Evolutionary conservation across 1,139 yeast species (phyloP).

Genomic region (Diutina siamensis): DNA sequence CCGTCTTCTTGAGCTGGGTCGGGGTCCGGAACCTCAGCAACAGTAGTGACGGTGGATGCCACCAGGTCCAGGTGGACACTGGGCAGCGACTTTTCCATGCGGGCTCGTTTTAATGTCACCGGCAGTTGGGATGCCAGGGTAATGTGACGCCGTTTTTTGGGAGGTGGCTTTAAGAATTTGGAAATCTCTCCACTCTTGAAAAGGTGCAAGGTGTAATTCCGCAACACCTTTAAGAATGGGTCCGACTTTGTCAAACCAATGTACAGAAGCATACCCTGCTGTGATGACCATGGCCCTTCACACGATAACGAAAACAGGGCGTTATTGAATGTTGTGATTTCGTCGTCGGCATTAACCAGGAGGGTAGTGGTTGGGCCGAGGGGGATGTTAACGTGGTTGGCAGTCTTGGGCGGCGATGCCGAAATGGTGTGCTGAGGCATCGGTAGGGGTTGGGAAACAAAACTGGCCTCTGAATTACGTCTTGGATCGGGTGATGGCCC

Average conservation of each 20-base stretch:
- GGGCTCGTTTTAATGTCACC: not conserved
- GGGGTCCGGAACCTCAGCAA: not conserved
- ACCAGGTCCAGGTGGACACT: not conserved
- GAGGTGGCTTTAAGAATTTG: conserved; percentile 14
- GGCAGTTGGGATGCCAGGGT: conserved; percentile 1
- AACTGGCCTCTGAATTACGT: not conserved
- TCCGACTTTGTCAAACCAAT: conserved; percentile 34
- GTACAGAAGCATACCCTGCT: conserved; percentile 32
- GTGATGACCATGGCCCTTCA: conserved; percentile 31
- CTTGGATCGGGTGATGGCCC: not conserved
- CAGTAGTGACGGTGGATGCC: not conserved
- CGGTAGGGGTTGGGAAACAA: not conserved
- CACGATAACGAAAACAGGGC: conserved; percentile 26
- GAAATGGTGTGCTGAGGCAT: not conserved
- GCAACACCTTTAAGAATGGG: conserved; percentile 27
- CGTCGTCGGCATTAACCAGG: conserved; percentile 25
- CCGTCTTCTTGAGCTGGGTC: not conserved
- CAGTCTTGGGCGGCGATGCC: not conserved
- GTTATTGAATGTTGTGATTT: conserved; percentile 23
- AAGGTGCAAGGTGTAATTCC: conserved; percentile 25
- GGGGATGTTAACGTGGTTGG: conserved; percentile 4
- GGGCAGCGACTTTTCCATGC: not conserved
- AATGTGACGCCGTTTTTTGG: not conserved
- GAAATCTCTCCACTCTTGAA: conserved; percentile 27
- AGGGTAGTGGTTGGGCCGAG: conserved; percentile 18